Base-by-base conservation (phyloP, 768 basidiomycete species). In the Mycena vulgaris region DNA sequence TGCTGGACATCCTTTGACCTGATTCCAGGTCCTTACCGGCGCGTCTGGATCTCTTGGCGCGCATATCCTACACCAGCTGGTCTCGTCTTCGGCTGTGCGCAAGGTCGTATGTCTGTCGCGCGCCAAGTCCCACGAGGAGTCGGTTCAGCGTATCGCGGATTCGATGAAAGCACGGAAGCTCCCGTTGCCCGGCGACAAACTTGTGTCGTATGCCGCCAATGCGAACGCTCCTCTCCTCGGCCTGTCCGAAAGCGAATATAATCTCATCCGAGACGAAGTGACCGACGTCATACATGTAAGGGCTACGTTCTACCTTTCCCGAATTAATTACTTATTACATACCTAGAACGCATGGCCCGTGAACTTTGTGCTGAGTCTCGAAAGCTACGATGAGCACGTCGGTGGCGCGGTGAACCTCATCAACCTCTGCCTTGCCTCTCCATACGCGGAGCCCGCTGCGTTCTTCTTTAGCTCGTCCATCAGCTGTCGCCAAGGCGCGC, bases 381-480 rank as follows among this genome's bases (percentile, higher is more conserved):
- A 80, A 16, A 86, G 85, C 56, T 78, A 70, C 63, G 75, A 77
- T 21, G 77, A 81, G 11, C 87, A 89, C 73, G 78, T 89, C 63
- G 83, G 83, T 3, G 87, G 87, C 10, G 86, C 83, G 7, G 77
- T 83, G 64, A 87, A 89, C 75, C 76, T 89, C 23, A 81, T 89
- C 58, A 85, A 85, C 52, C 81, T 89, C 11, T 83, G 84, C 21
- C 82, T 87, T 27, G 71, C 77, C 8, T 85, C 87, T 10, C 75
- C 80, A 9, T 76, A 73, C 28, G 7, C 72, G 9, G 59, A 70
- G 19, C 78, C 78, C 17, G 81, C 86, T 25, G 75, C 76, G 14
- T 89, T 88, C 79, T 88, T 81, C 80, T 89, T 89, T 74, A 82
- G 84, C 23, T 89, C 88, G 35, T 88, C 86, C 4, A 80, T 88